Base-by-base conservation (phyloP, 2,329 filamentous ascomycete species). In the Epicoccum nigrum region DNA sequence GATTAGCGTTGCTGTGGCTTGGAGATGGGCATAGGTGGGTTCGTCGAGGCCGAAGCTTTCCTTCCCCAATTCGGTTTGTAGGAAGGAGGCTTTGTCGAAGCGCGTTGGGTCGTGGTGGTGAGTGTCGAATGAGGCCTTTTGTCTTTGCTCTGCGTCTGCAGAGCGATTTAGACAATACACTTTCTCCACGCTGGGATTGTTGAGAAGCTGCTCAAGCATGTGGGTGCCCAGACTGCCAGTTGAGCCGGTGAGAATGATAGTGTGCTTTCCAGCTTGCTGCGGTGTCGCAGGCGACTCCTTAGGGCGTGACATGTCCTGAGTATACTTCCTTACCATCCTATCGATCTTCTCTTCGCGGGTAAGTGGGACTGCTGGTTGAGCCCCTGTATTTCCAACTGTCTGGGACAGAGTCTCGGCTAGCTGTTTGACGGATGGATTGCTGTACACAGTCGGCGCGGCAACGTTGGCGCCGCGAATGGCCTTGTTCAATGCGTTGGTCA, bases 41-140 rank as follows among this genome's bases (percentile, higher is more conserved):
- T 28, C 51, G 45, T 61, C 39, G 0, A 81, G 68, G 7, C 78
- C 79, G 4, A 81, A 70, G n/a, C 72, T 47, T 1, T 50, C 45
- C 4, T 46, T 11, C 8, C 50, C 47, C 8, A 63, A 43, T 4
- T 51, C 43, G 1, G 46, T 45, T 11, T 55, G 48, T 4, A 64
- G 16, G 35, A 60, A 62, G 7, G 19, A 52, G 15, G 51, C 41
- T 11, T 54, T 51, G 37, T 44, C 13, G 27, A 45, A 23, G 23
- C 52, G 23, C 15, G 39, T 34, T 13, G 19, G 23, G 15, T 16
- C n/a, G 46, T 49, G 33, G 7, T 41, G n/a, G 20, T 41, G 17
- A 7, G 49, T 37, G 4, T 13, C 25, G n/a, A 57, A 41, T 13
- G 42, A 41, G 13, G 45, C 51, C 35, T 40, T 52, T 23, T 58